Evolutionary conservation across 345 rosid species (phyloP).

Genomic region (Capsella bursapastoris): DNA sequence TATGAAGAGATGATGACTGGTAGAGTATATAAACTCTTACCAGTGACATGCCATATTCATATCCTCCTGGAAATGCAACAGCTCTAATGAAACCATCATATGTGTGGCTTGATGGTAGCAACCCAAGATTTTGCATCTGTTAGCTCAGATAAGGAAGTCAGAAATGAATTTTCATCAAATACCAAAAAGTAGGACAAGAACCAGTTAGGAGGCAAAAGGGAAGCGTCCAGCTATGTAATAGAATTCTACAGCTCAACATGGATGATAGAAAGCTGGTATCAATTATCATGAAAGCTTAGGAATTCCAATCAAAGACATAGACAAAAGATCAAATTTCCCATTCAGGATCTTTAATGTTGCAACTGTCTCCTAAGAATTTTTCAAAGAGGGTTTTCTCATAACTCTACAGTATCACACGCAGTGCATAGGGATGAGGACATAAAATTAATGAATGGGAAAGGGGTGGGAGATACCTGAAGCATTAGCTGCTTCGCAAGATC

Average conservation of each 20-base stretch:
- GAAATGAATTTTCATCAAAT: slow-evolving; percentile 22
- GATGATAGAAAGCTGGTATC: slow-evolving; percentile 16
- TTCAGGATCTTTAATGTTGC: neutral
- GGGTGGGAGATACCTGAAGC: slow-evolving; percentile 58
- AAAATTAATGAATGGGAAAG: slow-evolving; percentile 12
- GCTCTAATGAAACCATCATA: slow-evolving; percentile 77
- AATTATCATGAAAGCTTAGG: slow-evolving; percentile 16
- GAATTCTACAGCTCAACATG: slow-evolving; percentile 19
- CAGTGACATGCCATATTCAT: slow-evolving; percentile 60
- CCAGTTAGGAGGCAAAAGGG: neutral
- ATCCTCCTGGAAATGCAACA: slow-evolving; percentile 52
- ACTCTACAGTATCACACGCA: neutral
- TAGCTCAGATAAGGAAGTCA: slow-evolving; percentile 36
- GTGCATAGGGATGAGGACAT: slow-evolving; percentile 12
- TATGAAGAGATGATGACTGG: slow-evolving; percentile 3
- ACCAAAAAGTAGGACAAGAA: slow-evolving; percentile 6
- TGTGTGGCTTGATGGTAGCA: slow-evolving; percentile 64
- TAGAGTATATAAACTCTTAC: slow-evolving; percentile 47
- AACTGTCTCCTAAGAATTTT: neutral
- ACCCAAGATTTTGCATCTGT: slow-evolving; percentile 82
- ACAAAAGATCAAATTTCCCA: slow-evolving; percentile 1
- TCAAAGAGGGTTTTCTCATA: slow-evolving; percentile 10
- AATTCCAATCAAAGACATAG: neutral
- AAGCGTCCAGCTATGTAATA: slow-evolving; percentile 11
- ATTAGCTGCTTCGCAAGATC: slow-evolving; percentile 72